A percentile compares a stretch with the other conserved stretches of the same genome.
Evolutionary conservation across 257 asterid genomes (phyloP).

Genomic region (Salvia splendens): DNA sequence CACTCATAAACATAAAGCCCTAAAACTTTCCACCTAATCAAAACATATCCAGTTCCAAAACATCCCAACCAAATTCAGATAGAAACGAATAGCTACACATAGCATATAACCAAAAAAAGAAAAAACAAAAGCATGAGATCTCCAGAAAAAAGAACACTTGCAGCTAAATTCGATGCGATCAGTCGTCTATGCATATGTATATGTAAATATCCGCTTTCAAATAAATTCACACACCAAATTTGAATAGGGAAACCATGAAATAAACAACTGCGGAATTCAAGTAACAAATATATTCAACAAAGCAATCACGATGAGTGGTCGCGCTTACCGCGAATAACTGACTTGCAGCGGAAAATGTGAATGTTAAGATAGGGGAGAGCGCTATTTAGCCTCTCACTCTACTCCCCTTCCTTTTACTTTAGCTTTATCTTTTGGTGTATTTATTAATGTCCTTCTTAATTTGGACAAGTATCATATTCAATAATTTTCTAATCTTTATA

Average conservation of each 20-base stretch:
- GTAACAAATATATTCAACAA: background rate
- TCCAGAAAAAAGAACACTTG: background rate
- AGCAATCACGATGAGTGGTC: background rate
- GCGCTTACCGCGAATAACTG: constrained; percentile 18
- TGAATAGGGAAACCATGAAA: background rate
- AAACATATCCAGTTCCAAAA: constrained; percentile 1
- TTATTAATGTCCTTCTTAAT: constrained; percentile 2
- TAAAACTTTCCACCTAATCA: constrained; percentile 11
- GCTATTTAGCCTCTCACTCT: background rate
- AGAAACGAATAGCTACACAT: constrained; percentile 13
- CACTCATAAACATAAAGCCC: constrained; percentile 24
- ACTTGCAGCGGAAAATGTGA: constrained; percentile 22
- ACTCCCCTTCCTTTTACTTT: background rate
- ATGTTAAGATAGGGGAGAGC: background rate
- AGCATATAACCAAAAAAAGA: constrained; percentile 15
- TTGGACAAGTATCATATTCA: constrained; percentile 34
- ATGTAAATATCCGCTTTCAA: background rate
- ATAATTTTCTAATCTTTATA: background rate
- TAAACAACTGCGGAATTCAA: background rate
- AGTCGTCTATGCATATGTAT: background rate
- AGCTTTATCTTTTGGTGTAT: background rate
- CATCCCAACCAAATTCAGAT: constrained; percentile 24
- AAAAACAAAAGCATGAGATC: constrained; percentile 6
- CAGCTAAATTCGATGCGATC: constrained; percentile 12
- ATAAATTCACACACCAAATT: background rate